These are phyloP conservation scores for Tetracentron sinense DNA, from an alignment of 164 flowering plant genomes.

Conservation along the genomic window DNA sequence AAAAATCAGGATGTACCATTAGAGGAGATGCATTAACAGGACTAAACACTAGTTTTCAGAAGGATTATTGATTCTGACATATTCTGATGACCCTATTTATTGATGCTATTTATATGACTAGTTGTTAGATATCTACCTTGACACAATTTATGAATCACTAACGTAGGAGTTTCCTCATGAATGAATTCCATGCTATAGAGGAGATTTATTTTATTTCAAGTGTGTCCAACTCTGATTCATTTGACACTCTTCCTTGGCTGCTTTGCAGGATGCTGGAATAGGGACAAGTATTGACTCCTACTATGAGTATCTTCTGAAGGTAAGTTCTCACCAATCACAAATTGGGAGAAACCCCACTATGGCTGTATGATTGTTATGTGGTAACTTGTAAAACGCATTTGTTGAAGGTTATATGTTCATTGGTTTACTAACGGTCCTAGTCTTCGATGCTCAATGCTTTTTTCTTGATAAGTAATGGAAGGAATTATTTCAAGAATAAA, in stretches of 20 bases:
- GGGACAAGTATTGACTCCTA: conserved; percentile 99
- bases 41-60: not conserved
- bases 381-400: not conserved
- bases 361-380: not conserved
- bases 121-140: not conserved
- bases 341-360: not conserved
- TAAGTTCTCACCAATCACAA: conserved; percentile 18
- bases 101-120: not conserved
- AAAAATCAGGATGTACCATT: too few species aligned
- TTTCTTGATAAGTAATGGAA: too few species aligned
- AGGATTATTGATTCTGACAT: not conserved
- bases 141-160: not conserved
- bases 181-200: not conserved
- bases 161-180: not conserved
- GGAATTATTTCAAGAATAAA: too few species aligned
- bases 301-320: conserved; percentile 97
- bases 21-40: not conserved
- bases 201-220: not conserved
- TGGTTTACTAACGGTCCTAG: not conserved
- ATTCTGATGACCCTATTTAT: not conserved
- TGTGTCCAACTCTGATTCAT: not conserved
- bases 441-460: too few species aligned
- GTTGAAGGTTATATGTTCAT: not conserved
- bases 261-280: conserved; percentile 93
- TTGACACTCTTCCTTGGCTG: conserved; percentile 9